These are phyloP conservation scores for Canariomyces notabilis DNA, from an alignment of 2,329 filamentous ascomycete species.

Conservation along the genomic window DNA sequence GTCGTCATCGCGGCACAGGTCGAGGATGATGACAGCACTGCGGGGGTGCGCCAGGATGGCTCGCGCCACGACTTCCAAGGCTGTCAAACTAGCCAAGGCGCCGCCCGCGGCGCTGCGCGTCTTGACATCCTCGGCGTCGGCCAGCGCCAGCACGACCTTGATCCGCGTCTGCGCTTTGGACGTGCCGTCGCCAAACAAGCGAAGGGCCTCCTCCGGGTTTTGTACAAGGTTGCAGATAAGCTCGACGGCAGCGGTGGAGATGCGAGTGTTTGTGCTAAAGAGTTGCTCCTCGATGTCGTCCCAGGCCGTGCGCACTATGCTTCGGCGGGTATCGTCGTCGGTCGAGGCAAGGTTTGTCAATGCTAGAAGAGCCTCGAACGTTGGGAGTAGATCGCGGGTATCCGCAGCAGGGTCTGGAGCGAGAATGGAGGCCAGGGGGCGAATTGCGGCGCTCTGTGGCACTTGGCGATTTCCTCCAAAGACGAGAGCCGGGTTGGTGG, in stretches of 20 bases:
- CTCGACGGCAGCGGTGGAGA: conserved; percentile 81
- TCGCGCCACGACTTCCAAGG: conserved; percentile 68
- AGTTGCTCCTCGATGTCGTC: conserved; percentile 76
- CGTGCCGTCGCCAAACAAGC: conserved; percentile 63
- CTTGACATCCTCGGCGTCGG: conserved; percentile 74
- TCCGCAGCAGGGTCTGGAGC: conserved; percentile 57
- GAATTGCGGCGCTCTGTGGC: conserved; percentile 73
- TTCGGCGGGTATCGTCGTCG: conserved; percentile 59
- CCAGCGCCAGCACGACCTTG: conserved; percentile 79
- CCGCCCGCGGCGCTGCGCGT: conserved; percentile 83
- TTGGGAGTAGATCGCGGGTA: conserved; percentile 73
- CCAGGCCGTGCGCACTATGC: conserved; percentile 72
- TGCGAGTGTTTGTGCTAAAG: conserved; percentile 66
- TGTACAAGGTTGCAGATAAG: conserved; percentile 87
- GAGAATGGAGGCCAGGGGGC: conserved; percentile 73
- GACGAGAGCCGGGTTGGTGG: conserved; percentile 75
- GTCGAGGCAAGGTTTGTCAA: conserved; percentile 89
- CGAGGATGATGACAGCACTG: conserved; percentile 74
- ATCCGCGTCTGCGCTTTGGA: conserved; percentile 64
- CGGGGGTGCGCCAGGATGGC: conserved; percentile 66
- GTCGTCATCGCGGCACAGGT: conserved; percentile 67
- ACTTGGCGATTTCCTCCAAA: conserved; percentile 74
- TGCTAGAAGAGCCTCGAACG: conserved; percentile 86
- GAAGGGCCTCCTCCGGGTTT: conserved; percentile 54
- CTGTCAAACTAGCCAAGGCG: conserved; percentile 77